Conservation (phyloP, 2,329 filamentous ascomycete genomes). For the Lachnellula willkommii region DNA sequence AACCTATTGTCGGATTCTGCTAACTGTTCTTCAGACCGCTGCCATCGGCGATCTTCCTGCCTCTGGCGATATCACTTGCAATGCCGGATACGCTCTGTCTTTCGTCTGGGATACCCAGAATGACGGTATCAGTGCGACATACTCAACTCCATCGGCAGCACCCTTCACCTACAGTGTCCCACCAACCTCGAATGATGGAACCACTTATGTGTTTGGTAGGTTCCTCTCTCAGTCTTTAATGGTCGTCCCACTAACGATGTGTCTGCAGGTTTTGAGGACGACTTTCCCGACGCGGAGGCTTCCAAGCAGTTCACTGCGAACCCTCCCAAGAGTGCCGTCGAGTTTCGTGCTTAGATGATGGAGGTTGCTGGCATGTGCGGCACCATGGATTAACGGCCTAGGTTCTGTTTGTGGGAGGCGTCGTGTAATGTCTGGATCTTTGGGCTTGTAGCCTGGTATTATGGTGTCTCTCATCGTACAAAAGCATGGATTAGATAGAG, state of each 20-base stretch:
- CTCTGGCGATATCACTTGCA: slow-evolving; percentile 9
- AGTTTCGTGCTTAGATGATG: not conserved
- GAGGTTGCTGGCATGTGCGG: not conserved
- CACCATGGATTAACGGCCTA: not conserved
- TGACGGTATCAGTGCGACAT: slow-evolving; percentile 12
- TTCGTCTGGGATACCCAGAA: slow-evolving; percentile 4
- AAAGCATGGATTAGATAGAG: too few species aligned
- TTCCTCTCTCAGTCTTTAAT: not conserved
- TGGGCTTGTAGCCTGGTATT: too few species aligned
- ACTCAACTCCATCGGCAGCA: slow-evolving; percentile 1
- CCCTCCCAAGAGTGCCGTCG: not conserved
- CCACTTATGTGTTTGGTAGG: not conserved
- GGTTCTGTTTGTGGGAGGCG: not conserved
- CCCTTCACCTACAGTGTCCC: not conserved
- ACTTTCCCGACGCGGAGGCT: too few species aligned
- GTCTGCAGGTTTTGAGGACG: not conserved
- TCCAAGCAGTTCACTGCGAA: too few species aligned
- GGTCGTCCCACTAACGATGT: not conserved
- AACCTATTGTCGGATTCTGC: too few species aligned
- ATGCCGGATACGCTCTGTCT: slow-evolving; percentile 6
- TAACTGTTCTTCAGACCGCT: too few species aligned
- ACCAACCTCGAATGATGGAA: not conserved
- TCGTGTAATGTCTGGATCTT: not conserved
- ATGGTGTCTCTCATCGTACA: too few species aligned
- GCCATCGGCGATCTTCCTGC: not conserved